Conservation (phyloP, 2,329 filamentous ascomycete genomes). For the Cercospora nicotianae region DNA sequence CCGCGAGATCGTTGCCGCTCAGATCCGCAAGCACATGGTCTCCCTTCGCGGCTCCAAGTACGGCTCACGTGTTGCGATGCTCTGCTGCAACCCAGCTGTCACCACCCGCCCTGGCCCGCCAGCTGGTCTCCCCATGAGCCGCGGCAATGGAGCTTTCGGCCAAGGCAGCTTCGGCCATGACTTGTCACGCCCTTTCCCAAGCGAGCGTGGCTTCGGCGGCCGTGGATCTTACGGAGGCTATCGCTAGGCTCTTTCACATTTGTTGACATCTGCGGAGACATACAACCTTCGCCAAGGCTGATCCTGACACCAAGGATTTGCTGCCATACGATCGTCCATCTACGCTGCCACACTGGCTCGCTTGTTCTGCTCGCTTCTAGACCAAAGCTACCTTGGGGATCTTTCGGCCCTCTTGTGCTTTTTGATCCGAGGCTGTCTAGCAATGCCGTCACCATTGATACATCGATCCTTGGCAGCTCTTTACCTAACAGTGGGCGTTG, state of each 20-base stretch:
- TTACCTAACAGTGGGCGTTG: slow-evolving; percentile 24
- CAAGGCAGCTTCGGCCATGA: slow-evolving; percentile 28
- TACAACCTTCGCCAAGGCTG: slow-evolving; percentile 19
- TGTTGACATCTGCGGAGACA: slow-evolving; percentile 16
- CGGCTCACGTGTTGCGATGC: slow-evolving; percentile 96
- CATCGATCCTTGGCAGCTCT: slow-evolving; percentile 22
- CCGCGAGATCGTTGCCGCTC: slow-evolving; percentile 85
- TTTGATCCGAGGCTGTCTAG: slow-evolving; percentile 25
- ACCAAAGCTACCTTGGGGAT: slow-evolving; percentile 25
- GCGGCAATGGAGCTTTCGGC: slow-evolving; percentile 24
- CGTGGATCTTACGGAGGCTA: slow-evolving; percentile 30
- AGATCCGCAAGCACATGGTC: slow-evolving; percentile 98
- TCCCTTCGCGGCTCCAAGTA: slow-evolving; percentile 98
- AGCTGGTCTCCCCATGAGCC: slow-evolving; percentile 53
- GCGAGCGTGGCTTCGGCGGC: slow-evolving; percentile 25
- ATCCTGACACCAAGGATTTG: slow-evolving; percentile 18
- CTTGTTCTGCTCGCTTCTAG: slow-evolving; percentile 28
- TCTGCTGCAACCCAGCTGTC: slow-evolving; percentile 92
- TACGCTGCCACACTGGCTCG: slow-evolving; percentile 26
- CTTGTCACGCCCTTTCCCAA: slow-evolving; percentile 22
- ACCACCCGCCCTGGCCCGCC: slow-evolving; percentile 86
- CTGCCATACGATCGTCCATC: slow-evolving; percentile 26
- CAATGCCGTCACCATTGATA: slow-evolving; percentile 20
- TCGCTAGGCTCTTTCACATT: slow-evolving; percentile 26
- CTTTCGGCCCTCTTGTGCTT: slow-evolving; percentile 15